These are phyloP conservation scores for Aspergillus taichungensis DNA, from an alignment of 495 filamentous ascomycete genomes.

Conservation along the genomic window DNA sequence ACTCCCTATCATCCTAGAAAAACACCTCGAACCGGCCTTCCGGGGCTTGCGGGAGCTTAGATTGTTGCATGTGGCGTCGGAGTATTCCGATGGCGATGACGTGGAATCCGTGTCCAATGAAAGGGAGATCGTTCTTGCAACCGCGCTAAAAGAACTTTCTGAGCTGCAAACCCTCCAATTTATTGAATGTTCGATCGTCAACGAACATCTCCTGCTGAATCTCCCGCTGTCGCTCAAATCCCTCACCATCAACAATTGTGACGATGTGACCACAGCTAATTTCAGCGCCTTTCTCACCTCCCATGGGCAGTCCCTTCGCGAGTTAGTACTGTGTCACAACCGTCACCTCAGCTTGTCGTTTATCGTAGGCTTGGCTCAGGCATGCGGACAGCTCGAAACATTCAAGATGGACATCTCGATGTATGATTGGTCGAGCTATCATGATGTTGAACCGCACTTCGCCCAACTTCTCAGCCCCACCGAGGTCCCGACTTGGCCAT, in stretches of 20 bases:
- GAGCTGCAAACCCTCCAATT: constrained; percentile 55
- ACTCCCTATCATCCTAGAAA: constrained; percentile 40
- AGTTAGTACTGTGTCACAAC: constrained; percentile 66
- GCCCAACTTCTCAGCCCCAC: constrained; percentile 46
- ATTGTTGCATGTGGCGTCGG: constrained; percentile 55
- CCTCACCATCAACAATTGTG: constrained; percentile 68
- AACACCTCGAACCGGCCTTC: constrained; percentile 54
- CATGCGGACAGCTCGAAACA: constrained; percentile 58
- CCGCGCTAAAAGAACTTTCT: constrained; percentile 50
- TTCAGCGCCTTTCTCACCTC: constrained; percentile 51
- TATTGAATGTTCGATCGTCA: constrained; percentile 56
- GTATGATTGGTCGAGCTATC: constrained; percentile 46
- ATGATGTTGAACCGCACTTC: constrained; percentile 66
- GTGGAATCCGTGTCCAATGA: constrained; percentile 6
- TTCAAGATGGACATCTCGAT: constrained; percentile 69
- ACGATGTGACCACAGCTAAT: constrained; percentile 50
- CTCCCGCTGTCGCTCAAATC: constrained; percentile 55
- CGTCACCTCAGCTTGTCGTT: constrained; percentile 67
- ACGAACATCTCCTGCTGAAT: constrained; percentile 46
- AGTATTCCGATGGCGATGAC: constrained; percentile 14
- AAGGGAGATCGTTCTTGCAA: constrained; percentile 43
- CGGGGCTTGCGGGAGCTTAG: constrained; percentile 47
- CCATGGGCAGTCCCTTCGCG: constrained; percentile 52
- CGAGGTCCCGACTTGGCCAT: constrained; percentile 69
- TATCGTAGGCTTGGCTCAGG: constrained; percentile 45